Conservation (phyloP, 352 stramenopile genomes). For the Hyaloperonospora arabidopsidis region DNA sequence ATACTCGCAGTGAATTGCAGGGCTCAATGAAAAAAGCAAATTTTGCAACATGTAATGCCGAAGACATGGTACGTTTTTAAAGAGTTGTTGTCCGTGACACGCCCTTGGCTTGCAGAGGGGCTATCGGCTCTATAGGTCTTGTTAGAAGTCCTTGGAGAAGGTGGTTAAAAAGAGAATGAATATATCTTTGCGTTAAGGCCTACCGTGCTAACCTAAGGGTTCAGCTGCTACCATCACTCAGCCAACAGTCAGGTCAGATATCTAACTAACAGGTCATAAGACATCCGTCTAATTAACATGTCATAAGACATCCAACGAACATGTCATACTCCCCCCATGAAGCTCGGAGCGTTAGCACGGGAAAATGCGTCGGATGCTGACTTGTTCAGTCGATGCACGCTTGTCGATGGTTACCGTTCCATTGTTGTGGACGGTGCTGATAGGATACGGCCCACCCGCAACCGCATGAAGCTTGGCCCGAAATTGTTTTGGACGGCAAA, state of each 20-base stretch:
- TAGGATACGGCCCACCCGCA: background rate
- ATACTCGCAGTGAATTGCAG: conserved; percentile 86
- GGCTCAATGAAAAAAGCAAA: conserved; percentile 92
- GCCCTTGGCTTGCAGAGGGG: no score
- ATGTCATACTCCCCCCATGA: conserved; percentile 13
- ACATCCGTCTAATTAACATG: no score
- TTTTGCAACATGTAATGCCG: conserved; percentile 87
- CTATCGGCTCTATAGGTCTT: no score
- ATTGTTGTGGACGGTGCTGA: conserved; percentile 10
- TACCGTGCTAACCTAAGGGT: no score
- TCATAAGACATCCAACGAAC: no score
- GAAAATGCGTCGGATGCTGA: conserved; percentile 14
- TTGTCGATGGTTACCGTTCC: conserved; percentile 7
- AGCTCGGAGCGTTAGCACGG: background rate
- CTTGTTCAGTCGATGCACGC: background rate
- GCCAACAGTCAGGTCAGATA: no score
- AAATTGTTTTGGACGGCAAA: conserved; percentile 5
- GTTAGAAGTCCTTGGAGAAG: no score
- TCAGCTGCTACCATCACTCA: no score
- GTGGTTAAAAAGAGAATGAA: no score
- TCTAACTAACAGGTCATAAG: no score
- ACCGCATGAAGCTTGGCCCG: conserved; percentile 2
- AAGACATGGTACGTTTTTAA: conserved; percentile 64
- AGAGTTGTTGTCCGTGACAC: background rate
- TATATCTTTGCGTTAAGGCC: no score